A percentile compares a stretch with the other conserved stretches of the same genome.
These are phyloP conservation scores for Gorgonomyces haynaldii DNA, from an alignment of 192 early-diverging fungal species.

Conservation along the genomic window DNA sequence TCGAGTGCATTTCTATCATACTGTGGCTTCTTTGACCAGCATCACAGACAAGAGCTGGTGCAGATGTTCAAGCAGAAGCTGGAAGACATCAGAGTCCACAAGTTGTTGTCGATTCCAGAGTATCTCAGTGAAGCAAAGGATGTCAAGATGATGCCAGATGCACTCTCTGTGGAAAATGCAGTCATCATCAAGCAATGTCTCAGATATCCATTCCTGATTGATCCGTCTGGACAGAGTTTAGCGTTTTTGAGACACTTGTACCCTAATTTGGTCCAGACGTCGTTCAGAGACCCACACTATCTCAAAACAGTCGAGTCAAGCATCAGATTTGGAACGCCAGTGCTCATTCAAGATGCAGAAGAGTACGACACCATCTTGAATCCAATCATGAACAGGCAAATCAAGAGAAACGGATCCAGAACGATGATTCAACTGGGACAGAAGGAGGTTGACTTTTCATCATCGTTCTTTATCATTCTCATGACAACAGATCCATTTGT, in stretches of 20 bases:
- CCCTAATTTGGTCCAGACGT: slow-evolving; percentile 81
- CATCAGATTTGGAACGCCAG: slow-evolving; percentile 94
- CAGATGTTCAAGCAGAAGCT: slow-evolving; percentile 70
- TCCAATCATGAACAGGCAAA: slow-evolving; percentile 92
- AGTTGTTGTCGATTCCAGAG: slow-evolving; percentile 73
- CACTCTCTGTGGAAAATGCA: slow-evolving; percentile 95
- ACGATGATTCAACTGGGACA: slow-evolving; percentile 88
- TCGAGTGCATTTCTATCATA: slow-evolving; percentile 93
- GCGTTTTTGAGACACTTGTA: slow-evolving; percentile 77
- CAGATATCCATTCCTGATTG: slow-evolving; percentile 94
- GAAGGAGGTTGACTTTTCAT: slow-evolving; percentile 99
- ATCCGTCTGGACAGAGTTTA: slow-evolving; percentile 90
- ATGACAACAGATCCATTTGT: slow-evolving; percentile 90
- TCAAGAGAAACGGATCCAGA: slow-evolving; percentile 91
- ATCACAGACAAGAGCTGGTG: slow-evolving; percentile 72
- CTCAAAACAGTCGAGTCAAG: slow-evolving; percentile 96
- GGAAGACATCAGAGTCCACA: slow-evolving; percentile 54
- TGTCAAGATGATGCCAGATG: slow-evolving; percentile 79
- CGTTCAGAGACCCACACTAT: slow-evolving; percentile 95
- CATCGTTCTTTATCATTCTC: slow-evolving; percentile 88
- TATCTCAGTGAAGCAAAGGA: slow-evolving; percentile 88
- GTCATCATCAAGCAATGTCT: slow-evolving; percentile 92
- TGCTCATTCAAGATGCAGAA: slow-evolving; percentile 96
- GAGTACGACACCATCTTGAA: slow-evolving; percentile 96
- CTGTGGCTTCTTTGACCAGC: slow-evolving; percentile 96